phyloP scores from a whole-genome alignment of 176 grass and related monocot species.

The Oryza australiensis region DNA sequence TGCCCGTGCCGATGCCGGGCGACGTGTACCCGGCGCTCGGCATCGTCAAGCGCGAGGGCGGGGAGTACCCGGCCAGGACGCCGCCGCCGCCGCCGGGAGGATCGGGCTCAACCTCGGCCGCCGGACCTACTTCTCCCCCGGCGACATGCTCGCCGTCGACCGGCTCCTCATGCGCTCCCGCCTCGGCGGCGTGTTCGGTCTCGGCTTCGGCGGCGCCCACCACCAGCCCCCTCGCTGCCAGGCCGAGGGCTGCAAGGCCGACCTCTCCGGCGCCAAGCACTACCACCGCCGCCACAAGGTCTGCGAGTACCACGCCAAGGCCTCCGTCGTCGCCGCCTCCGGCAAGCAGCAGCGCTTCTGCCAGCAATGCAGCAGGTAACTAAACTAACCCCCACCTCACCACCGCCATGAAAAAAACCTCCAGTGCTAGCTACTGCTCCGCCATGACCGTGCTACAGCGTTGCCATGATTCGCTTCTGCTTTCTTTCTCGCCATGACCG shows the following conservation, averaged over 20 bases:
- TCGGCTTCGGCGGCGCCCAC: conserved; percentile 57
- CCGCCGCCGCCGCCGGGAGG: not conserved
- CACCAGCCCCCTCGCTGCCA: conserved; percentile 75
- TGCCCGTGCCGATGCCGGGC: conserved; percentile 25
- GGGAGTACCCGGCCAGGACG: not conserved
- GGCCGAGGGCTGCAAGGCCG: conserved; percentile 83
- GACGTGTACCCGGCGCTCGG: conserved; percentile 52
- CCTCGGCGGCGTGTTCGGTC: conserved; percentile 51
- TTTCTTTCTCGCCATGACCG: not conserved
- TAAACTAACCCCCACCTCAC: too few species aligned
- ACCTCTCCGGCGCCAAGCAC: conserved; percentile 88
- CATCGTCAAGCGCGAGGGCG: conserved; percentile 72
- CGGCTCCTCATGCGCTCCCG: conserved; percentile 50
- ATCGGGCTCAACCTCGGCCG: conserved; percentile 88
- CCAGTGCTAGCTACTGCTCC: too few species aligned
- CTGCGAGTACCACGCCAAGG: conserved; percentile 98
- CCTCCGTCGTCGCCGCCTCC: conserved; percentile 58
- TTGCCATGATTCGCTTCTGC: not conserved
- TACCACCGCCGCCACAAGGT: conserved; percentile 99
- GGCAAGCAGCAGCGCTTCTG: conserved; percentile 94
- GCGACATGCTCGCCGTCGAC: conserved; percentile 62
- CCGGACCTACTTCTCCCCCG: conserved; percentile 81
- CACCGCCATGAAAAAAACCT: too few species aligned
- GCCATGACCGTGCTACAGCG: not conserved
- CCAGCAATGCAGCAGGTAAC: conserved; percentile 95